A percentile compares a stretch with the other conserved stretches of the same genome.
Conservation (phyloP, 1,284 basidiomycete genomes). For the Sanghuangporus sanghuang region DNA sequence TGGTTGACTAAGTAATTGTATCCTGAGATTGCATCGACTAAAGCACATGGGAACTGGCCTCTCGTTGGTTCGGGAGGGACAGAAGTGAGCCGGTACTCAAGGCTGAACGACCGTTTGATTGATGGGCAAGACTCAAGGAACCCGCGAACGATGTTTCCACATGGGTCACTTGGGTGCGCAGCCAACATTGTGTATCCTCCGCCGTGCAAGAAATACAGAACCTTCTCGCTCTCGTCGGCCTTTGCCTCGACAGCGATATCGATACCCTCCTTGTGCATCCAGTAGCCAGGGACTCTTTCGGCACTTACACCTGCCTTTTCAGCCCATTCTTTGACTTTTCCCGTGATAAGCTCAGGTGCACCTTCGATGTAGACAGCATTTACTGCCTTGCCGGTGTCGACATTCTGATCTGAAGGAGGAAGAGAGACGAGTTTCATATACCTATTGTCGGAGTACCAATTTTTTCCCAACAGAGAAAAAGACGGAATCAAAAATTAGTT, state of each 20-base stretch:
- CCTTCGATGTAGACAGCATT: slow-evolving; percentile 37
- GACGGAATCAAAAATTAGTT: background rate
- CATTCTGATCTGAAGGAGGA: background rate
- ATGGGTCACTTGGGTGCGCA: slow-evolving; percentile 37
- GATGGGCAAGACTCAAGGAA: slow-evolving; percentile 20
- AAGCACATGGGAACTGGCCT: slow-evolving; percentile 41
- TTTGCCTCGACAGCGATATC: slow-evolving; percentile 31
- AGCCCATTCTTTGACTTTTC: slow-evolving; percentile 41
- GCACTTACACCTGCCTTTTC: slow-evolving; percentile 35
- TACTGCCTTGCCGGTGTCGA: slow-evolving; percentile 13
- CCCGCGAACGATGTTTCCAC: slow-evolving; percentile 22
- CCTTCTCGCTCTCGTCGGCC: slow-evolving; percentile 43
- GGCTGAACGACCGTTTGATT: slow-evolving; percentile 28
- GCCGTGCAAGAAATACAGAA: slow-evolving; percentile 48
- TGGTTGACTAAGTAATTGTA: slow-evolving; percentile 39
- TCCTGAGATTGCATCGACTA: slow-evolving; percentile 41
- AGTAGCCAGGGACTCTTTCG: slow-evolving; percentile 49
- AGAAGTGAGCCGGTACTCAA: slow-evolving; percentile 31
- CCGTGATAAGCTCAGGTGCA: slow-evolving; percentile 49
- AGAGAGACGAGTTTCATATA: background rate
- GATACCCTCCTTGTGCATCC: slow-evolving; percentile 40
- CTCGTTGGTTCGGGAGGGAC: slow-evolving; percentile 21
- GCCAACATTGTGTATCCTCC: slow-evolving; percentile 38
- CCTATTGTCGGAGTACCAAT: background rate
- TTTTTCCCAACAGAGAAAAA: background rate